Percentiles rank a stretch among this genome's conserved stretches.
Conservation (phyloP, 805 yeast species). For the Candida vartiovaarae region DNA sequence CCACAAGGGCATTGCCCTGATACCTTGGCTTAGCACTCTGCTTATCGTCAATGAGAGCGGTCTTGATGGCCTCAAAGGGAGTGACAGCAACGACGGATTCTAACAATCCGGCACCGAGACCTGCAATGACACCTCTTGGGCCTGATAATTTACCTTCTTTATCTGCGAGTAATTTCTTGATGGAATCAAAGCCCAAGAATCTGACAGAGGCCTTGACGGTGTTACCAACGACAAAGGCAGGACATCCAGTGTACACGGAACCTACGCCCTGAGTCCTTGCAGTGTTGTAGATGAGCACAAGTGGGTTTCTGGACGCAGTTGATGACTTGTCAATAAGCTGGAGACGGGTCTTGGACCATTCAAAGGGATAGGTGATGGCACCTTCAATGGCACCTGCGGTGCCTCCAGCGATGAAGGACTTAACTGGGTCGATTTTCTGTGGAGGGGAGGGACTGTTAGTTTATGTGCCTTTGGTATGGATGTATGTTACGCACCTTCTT, state of each 20-base stretch:
- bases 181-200: slow-evolving; percentile 85
- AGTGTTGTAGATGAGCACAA: slow-evolving; percentile 67
- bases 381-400: slow-evolving; percentile 97
- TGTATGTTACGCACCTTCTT: too few relatives aligned
- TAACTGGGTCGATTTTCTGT: slow-evolving; percentile 53
- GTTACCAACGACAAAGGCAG: slow-evolving; percentile 92
- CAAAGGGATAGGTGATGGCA: slow-evolving; percentile 88
- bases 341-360: slow-evolving; percentile 89
- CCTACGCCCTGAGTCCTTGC: slow-evolving; percentile 73
- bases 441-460: not conserved
- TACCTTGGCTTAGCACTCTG: slow-evolving; percentile 73
- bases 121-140: slow-evolving; percentile 88
- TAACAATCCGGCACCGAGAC: slow-evolving; percentile 93
- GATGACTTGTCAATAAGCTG: slow-evolving; percentile 69
- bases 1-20: slow-evolving; percentile 46
- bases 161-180: slow-evolving; percentile 72
- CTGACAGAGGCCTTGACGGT: slow-evolving; percentile 95
- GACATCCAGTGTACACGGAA: slow-evolving; percentile 89
- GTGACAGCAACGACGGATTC: slow-evolving; percentile 93
- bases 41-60: slow-evolving; percentile 91
- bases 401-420: slow-evolving; percentile 92
- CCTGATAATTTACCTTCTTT: slow-evolving; percentile 83
- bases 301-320: slow-evolving; percentile 72
- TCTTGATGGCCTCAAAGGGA: slow-evolving; percentile 94
- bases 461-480: too few relatives aligned